Base-by-base conservation (phyloP, 768 basidiomycete genomes). In the Lentinus brumalis region DNA sequence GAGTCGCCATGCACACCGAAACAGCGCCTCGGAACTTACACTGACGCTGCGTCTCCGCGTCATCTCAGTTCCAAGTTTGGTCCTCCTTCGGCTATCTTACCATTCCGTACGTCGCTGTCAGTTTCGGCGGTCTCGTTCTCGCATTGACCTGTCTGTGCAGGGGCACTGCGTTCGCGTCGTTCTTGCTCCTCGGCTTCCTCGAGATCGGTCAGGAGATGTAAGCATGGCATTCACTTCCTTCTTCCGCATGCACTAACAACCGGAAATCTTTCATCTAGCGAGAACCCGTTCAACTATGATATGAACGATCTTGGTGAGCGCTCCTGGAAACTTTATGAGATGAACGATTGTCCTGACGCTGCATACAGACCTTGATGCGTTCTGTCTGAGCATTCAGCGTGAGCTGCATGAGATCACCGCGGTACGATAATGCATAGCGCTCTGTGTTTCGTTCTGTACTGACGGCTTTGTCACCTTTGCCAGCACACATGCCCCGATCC, bases 371-470 rank as follows among this genome's bases (percentile, higher is more conserved):
- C 78, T 91, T 32, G 89, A 91, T 71, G 72, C 77, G 58, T 90
- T 89, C 80, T 88, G 87, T 69, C 74, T 86, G 21, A 74, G 81
- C 30, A 82, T 92, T 64, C 84, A 86, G 65, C 78, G 84, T 38
- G 89, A 91, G 67, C 75, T 92, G 8, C 84, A 87, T 61, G 85
- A 89, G 70, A 86, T 92, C 70, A 89, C 88, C 11, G 83, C 84
- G 63, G 86, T 89, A 71, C 54, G 86, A 76, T 35, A 38, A 10
- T 30, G 40, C 53, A 18, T 40, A 11, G 21, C 26, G 14, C 21
- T 49, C 29, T 21, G 26, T 26, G 21, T 29, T 26, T 11, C 49
- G n/a, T 5, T 9, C 26, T 5, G 30, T 29, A 38, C 10, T 18
- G 18, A 30, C 32, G 12, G 10, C 1, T 31, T 12, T 15, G 32